A percentile compares a stretch with the other conserved stretches of the same genome.
These are phyloP conservation scores for Bipolaris victoriae DNA, from an alignment of 2,329 filamentous ascomycete species.

Conservation along the genomic window DNA sequence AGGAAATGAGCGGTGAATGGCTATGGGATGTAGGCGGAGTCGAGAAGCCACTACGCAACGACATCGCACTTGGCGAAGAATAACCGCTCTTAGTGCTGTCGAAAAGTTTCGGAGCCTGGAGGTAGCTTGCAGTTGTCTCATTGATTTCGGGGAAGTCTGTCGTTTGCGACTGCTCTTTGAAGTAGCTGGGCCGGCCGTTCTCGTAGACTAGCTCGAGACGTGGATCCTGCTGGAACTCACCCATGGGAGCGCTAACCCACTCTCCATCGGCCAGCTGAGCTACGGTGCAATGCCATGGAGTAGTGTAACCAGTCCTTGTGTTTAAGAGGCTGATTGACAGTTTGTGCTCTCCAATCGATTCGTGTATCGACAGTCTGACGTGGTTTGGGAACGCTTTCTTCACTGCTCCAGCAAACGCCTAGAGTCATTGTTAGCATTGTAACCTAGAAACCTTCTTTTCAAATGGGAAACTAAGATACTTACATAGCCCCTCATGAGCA, in stretches of 20 bases:
- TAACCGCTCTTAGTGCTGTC: constrained; percentile 9
- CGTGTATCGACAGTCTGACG: constrained; percentile 39
- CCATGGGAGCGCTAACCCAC: constrained; percentile 12
- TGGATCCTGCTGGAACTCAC: constrained; percentile 15
- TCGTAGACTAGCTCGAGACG: constrained; percentile 27
- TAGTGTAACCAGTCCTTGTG: constrained; percentile 21
- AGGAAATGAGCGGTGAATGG: not conserved
- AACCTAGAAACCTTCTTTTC: not conserved
- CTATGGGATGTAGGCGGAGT: constrained; percentile 5
- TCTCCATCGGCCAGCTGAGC: constrained; percentile 19
- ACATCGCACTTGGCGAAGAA: constrained; percentile 10
- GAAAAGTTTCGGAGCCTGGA: constrained; percentile 8
- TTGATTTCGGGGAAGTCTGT: constrained; percentile 10
- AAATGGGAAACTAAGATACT: not conserved
- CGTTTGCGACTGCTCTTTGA: constrained; percentile 19
- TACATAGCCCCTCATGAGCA: constrained; percentile 35
- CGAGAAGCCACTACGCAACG: constrained; percentile 5
- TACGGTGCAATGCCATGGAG: constrained; percentile 31
- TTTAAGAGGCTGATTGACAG: constrained; percentile 25
- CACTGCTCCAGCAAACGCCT: constrained; percentile 30
- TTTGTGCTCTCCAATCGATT: constrained; percentile 35
- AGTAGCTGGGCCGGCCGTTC: constrained; percentile 28
- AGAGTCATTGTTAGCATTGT: not conserved
- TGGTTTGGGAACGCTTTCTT: constrained; percentile 20
- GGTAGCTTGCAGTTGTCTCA: constrained; percentile 6